These are phyloP conservation scores for Deuterostichococcus epilithicus DNA, from an alignment of 139 green algal genomes.

Conservation along the genomic window DNA sequence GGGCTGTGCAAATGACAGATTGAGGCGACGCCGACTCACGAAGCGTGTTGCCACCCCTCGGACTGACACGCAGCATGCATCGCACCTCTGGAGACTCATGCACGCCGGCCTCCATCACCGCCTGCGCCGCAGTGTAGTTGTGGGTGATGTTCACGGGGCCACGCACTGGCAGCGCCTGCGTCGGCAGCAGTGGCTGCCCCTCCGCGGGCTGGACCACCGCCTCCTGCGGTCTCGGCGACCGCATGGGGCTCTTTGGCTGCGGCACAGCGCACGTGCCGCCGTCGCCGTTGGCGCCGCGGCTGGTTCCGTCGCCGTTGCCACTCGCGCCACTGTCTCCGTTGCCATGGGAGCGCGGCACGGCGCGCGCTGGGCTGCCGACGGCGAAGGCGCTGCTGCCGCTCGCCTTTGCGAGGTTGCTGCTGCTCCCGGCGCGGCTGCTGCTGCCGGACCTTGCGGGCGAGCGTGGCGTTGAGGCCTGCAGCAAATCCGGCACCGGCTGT, in stretches of 20 bases:
- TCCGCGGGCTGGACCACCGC: neutral
- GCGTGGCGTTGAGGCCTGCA: too few relatives aligned
- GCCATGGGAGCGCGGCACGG: too few relatives aligned
- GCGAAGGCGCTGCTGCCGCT: too few relatives aligned
- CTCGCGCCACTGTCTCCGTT: too few relatives aligned
- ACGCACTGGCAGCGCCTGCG: constrained; percentile 71
- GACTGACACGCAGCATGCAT: neutral
- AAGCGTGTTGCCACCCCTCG: neutral
- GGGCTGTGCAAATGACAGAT: too few relatives aligned
- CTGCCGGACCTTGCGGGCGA: too few relatives aligned
- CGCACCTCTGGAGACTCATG: constrained; percentile 20
- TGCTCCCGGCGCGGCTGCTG: too few relatives aligned
- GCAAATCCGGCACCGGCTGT: too few relatives aligned
- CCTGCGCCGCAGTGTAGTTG: constrained; percentile 45
- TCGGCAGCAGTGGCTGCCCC: constrained; percentile 43
- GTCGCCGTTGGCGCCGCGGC: neutral
- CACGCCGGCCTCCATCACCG: constrained; percentile 47
- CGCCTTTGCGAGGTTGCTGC: too few relatives aligned
- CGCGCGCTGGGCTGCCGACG: too few relatives aligned
- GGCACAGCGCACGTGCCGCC: neutral
- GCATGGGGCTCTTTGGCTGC: neutral
- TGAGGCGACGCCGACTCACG: too few relatives aligned
- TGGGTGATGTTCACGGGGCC: constrained; percentile 53
- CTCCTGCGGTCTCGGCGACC: neutral
- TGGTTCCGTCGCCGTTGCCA: too few relatives aligned